Conservation (phyloP, 306 rosid genomes). For the Vigna radiata region DNA sequence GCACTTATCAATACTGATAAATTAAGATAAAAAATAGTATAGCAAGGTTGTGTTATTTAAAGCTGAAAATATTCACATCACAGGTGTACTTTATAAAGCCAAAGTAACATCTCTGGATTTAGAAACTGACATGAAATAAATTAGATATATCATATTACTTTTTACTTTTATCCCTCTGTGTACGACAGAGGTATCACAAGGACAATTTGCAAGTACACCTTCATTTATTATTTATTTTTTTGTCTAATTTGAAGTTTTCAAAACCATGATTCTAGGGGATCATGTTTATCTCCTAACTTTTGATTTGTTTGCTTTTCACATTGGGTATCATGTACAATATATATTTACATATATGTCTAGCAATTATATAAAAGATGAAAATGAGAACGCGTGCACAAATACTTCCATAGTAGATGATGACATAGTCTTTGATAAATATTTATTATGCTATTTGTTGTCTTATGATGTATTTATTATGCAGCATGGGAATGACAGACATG, state of each 20-base stretch:
- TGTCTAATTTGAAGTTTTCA: conserved; percentile 17
- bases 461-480: background rate
- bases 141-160: background rate
- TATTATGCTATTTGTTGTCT: too few relatives aligned
- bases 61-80: too few relatives aligned
- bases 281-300: background rate
- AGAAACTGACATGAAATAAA: background rate
- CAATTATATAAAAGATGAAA: background rate
- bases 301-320: background rate
- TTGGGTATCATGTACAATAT: background rate
- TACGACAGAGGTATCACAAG: background rate
- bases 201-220: background rate
- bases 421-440: conserved; percentile 6
- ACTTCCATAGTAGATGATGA: background rate
- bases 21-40: background rate
- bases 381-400: background rate
- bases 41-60: too few relatives aligned
- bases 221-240: background rate
- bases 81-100: background rate
- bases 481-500: background rate
- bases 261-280: background rate
- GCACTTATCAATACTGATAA: background rate
- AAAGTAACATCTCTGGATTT: background rate
- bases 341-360: background rate
- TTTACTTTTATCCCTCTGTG: background rate